Percentiles rank a stretch among this genome's conserved stretches.
Conservation (phyloP, 2,329 filamentous ascomycete species). For the Phyllosticta citriasiana region DNA sequence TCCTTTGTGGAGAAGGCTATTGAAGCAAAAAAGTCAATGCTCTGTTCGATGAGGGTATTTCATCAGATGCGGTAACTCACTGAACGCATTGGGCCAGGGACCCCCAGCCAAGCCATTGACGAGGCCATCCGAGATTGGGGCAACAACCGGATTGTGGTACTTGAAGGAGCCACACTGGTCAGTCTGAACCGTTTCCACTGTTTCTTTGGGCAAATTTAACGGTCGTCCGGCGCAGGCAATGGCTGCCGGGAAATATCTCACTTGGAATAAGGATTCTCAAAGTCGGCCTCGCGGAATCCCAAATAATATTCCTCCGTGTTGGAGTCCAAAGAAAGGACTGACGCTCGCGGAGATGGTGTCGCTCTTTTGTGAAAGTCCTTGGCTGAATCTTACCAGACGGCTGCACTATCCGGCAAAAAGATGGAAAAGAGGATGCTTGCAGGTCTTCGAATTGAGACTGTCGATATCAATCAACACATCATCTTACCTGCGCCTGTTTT, state of each 20-base stretch:
- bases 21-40: background rate
- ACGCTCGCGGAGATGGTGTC: background rate
- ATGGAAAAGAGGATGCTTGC: too few species aligned
- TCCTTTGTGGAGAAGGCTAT: background rate
- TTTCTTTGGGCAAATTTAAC: too few species aligned
- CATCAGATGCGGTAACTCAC: background rate
- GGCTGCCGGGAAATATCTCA: too few species aligned
- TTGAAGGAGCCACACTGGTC: background rate
- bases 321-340: background rate
- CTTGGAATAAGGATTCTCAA: background rate
- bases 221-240: too few species aligned
- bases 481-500: too few species aligned
- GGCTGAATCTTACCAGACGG: too few species aligned
- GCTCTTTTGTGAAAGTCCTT: too few species aligned
- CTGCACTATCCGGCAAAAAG: too few species aligned
- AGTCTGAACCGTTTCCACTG: too few species aligned
- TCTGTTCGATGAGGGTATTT: too few species aligned
- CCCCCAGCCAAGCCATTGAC: background rate
- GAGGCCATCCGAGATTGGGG: background rate
- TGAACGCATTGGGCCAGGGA: background rate
- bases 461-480: too few species aligned
- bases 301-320: background rate
- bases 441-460: too few species aligned
- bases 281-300: constrained; percentile 1
- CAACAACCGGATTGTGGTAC: background rate